Percentiles rank a stretch among this genome's conserved stretches.
These are phyloP conservation scores for Wallemia mellicola DNA, from an alignment of 1,284 basidiomycete species.

Conservation along the genomic window DNA sequence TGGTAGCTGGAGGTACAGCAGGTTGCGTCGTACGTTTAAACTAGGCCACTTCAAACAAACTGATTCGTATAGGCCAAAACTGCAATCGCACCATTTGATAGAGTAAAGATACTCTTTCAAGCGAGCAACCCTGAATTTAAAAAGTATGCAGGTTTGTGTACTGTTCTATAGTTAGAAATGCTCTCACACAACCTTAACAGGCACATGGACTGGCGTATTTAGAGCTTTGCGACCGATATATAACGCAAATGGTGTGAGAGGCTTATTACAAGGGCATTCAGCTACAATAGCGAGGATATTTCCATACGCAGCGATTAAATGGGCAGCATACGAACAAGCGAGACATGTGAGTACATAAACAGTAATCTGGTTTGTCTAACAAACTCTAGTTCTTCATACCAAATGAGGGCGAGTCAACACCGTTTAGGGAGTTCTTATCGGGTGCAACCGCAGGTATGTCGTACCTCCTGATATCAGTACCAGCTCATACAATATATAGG, in stretches of 20 bases:
- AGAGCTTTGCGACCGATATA: slow-evolving; percentile 58
- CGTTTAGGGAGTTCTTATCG: slow-evolving; percentile 1
- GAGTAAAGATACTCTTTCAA: slow-evolving; percentile 97
- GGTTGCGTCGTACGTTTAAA: slow-evolving; percentile 51
- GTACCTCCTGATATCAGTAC: slow-evolving; percentile 6
- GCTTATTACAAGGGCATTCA: slow-evolving; percentile 81
- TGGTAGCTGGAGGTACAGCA: slow-evolving; percentile 51
- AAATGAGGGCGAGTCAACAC: slow-evolving; percentile 1
- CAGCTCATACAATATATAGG: slow-evolving; percentile 20
- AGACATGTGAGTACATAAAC: slow-evolving; percentile 28
- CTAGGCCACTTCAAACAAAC: slow-evolving; percentile 1
- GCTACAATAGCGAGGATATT: slow-evolving; percentile 49
- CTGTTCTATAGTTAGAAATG: neutral
- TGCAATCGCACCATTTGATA: slow-evolving; percentile 78
- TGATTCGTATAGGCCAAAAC: slow-evolving; percentile 48
- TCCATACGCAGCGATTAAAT: slow-evolving; percentile 92
- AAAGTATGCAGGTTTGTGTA: slow-evolving; percentile 49
- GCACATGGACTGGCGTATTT: slow-evolving; percentile 57
- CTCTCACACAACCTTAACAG: slow-evolving; percentile 16
- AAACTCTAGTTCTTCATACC: slow-evolving; percentile 1
- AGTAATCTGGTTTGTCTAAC: neutral
- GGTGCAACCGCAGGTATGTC: slow-evolving; percentile 13
- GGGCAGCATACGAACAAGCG: slow-evolving; percentile 80
- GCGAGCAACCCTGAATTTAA: slow-evolving; percentile 82
- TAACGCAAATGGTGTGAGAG: slow-evolving; percentile 33